A percentile compares a stretch with the other conserved stretches of the same genome.
Conservation (phyloP, 805 yeast species). For the Starmerella sp. region DNA sequence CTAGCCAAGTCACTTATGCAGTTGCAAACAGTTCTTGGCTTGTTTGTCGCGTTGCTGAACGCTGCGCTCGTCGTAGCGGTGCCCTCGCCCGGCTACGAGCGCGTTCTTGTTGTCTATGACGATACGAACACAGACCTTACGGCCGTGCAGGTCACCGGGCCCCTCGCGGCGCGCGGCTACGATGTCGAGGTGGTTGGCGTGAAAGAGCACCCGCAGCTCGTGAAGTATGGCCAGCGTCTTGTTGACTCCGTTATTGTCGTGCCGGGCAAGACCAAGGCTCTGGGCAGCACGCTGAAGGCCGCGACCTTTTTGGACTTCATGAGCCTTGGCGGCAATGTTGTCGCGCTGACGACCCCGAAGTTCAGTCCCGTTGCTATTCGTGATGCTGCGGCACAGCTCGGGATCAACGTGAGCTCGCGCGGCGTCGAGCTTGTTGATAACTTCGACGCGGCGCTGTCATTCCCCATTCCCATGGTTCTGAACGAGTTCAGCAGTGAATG, state of each 20-base stretch:
- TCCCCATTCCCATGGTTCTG: conserved; percentile 19
- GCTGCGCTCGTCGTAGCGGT: conserved; percentile 9
- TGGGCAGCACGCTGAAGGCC: conserved; percentile 34
- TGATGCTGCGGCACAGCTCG: conserved; percentile 62
- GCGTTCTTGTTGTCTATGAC: conserved; percentile 28
- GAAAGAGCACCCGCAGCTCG: conserved; percentile 29
- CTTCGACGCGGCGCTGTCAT: conserved; percentile 31
- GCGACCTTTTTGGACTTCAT: conserved; percentile 48
- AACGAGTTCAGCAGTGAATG: conserved; percentile 7
- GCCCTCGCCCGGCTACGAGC: conserved; percentile 21
- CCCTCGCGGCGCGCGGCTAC: conserved; percentile 30
- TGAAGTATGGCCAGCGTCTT: conserved; percentile 35
- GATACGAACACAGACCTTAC: conserved; percentile 17
- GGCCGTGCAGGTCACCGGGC: conserved; percentile 16
- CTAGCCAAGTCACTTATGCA: neutral
- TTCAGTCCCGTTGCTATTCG: conserved; percentile 53
- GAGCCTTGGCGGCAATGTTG: conserved; percentile 60
- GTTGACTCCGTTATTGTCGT: conserved; percentile 50
- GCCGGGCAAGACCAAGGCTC: conserved; percentile 40
- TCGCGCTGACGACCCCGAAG: conserved; percentile 46
- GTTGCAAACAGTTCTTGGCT: neutral
- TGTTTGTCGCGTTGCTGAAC: neutral
- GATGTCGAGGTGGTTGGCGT: conserved; percentile 26
- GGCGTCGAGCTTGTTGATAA: conserved; percentile 55
- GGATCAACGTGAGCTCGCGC: conserved; percentile 73